Evolutionary conservation across 208 protist species (phyloP).

Genomic region (Sergeia podlipaevii): DNA sequence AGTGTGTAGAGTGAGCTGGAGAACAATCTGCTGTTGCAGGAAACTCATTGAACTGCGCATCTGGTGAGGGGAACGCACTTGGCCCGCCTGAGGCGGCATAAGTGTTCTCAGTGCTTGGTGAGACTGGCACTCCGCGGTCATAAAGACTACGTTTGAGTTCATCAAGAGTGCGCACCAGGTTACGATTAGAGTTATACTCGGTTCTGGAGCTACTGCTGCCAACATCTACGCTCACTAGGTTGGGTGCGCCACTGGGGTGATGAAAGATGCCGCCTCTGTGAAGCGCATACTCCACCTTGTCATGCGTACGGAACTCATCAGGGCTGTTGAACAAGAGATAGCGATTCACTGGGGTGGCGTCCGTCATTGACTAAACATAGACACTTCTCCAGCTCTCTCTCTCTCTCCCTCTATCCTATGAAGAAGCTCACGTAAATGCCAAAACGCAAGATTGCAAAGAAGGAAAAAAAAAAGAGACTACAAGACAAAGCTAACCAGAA

Average conservation of each 20-base stretch:
- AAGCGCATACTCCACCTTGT: conserved; percentile 74
- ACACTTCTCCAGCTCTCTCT: no score
- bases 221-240: neutral
- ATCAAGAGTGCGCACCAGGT: conserved; percentile 48
- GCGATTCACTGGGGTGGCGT: conserved; percentile 72
- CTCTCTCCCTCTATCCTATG: no score
- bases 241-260: neutral
- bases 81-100: conserved; percentile 1
- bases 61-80: conserved; percentile 18
- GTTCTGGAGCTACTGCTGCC: conserved; percentile 15
- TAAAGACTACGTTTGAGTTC: conserved; percentile 37
- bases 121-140: conserved; percentile 21
- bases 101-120: conserved; percentile 36
- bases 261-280: conserved; percentile 19
- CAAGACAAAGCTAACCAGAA: neutral
- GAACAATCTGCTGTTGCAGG: no score
- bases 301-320: conserved; percentile 54
- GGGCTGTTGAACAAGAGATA: conserved; percentile 66
- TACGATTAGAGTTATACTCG: no score
- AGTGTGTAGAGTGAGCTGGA: no score
- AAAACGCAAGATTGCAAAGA: neutral
- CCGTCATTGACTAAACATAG: conserved; percentile 44
- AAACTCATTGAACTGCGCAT: neutral
- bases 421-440: no score
- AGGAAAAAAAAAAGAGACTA: neutral